These are phyloP conservation scores for Fusarium piperis DNA, from an alignment of 2,329 filamentous ascomycete species.

Conservation along the genomic window DNA sequence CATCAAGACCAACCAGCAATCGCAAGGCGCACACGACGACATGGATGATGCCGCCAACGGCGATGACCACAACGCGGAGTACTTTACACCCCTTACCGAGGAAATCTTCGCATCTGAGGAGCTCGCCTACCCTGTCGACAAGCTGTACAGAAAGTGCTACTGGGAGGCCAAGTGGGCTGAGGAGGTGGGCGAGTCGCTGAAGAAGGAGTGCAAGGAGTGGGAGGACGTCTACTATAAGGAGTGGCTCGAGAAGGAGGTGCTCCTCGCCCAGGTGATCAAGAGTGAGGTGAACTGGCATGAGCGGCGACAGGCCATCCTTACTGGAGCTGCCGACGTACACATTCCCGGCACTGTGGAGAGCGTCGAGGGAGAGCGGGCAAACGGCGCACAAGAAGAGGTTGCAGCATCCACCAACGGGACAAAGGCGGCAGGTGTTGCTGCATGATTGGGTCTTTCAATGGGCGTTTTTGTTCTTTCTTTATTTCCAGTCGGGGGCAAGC, in stretches of 20 bases:
- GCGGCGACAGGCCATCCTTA: conserved; percentile 64
- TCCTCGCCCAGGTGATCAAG: conserved; percentile 77
- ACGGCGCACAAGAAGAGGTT: conserved; percentile 33
- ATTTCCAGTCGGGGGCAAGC: background rate
- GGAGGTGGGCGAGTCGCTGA: conserved; percentile 71
- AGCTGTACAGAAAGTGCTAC: conserved; percentile 74
- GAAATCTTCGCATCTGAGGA: conserved; percentile 74
- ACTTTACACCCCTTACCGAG: conserved; percentile 63
- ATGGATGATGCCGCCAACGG: conserved; percentile 63
- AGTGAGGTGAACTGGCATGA: conserved; percentile 74
- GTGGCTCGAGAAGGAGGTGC: conserved; percentile 82
- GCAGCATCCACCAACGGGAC: conserved; percentile 13
- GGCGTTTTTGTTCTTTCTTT: background rate
- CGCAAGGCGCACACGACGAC: conserved; percentile 66
- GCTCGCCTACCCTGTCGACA: conserved; percentile 65
- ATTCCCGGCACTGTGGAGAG: conserved; percentile 48
- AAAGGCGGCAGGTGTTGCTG: conserved; percentile 7
- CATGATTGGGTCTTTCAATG: background rate
- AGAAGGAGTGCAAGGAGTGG: conserved; percentile 70
- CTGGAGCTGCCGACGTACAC: conserved; percentile 57
- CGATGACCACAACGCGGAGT: conserved; percentile 67
- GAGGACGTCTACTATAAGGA: conserved; percentile 75
- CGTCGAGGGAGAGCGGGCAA: conserved; percentile 37
- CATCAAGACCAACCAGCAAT: conserved; percentile 67
- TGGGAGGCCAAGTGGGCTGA: conserved; percentile 79